Base-by-base conservation (phyloP, 2,329 filamentous ascomycete species). In the Beauveria pseudobassiana region DNA sequence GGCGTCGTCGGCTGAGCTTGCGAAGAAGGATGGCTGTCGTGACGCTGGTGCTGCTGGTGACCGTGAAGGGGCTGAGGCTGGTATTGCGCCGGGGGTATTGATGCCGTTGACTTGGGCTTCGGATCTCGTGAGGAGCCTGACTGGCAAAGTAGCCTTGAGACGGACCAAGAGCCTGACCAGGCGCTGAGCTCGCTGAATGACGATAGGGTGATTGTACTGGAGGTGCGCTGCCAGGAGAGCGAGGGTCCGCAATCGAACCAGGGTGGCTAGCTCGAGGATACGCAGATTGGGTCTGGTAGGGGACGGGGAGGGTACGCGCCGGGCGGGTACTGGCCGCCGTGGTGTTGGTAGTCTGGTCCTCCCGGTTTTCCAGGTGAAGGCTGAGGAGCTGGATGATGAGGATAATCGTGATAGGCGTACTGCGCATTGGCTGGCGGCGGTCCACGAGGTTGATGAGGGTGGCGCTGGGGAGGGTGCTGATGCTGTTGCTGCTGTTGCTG, bases 331-430 rank as follows among this genome's bases (percentile, higher is more conserved):
- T 66, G 68, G 8, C 67, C 65, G 14, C 66, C 58, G 40, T 69
- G 71, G n/a, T 69, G 69, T 52, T 67, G 65, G 66, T 73, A 83
- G 42, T 84, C 81, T 63, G 76, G 77, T 43, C 76, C 73, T 40
- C 75, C 67, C n/a, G 76, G 71, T 49, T 77, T 76, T 50, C 75
- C 73, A 18, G 81, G 81, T 5, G 82, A 84, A 20, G 75, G 75
- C 51, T 83, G 82, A 30, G 73, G 75, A 48, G 81, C 80, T 12
- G 72, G 69, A 40, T 73, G 69, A 64, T 78, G 77, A 65, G 68
- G 70, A 64, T 81, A 84, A 54, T 85, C 82, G 70, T 78, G 78
- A 69, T 83, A 82, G 12, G 73, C 71, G 63, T 80, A 80, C 43
- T 76, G 73, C 48, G 75, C 73, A 3, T 76, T 74, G 57, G 73